phyloP scores from a whole-genome alignment of 345 rosid species.

The Microcos paniculata region DNA sequence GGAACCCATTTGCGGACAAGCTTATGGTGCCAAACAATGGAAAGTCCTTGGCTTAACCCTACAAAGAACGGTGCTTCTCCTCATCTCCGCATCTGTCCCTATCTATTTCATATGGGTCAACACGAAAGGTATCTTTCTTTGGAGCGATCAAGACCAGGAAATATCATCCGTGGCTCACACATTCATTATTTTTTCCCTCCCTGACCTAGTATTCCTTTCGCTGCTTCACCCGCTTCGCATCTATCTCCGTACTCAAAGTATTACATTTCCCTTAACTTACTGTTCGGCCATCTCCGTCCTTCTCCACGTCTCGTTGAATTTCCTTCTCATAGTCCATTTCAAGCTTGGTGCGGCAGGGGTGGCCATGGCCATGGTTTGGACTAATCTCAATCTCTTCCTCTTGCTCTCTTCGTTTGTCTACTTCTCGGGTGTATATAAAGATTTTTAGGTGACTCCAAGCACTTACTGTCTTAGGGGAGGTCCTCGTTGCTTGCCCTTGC shows the following conservation, averaged over 20 bases:
- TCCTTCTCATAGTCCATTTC: too few species aligned
- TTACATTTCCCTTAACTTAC: constrained; percentile 82
- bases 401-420: constrained; percentile 63
- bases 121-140: too few species aligned
- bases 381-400: constrained; percentile 79
- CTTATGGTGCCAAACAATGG: too few species aligned
- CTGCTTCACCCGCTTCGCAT: constrained; percentile 89
- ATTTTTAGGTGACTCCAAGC: constrained; percentile 82
- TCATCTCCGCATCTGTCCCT: constrained; percentile 76
- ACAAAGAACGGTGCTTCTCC: constrained; percentile 91
- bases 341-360: too few species aligned
- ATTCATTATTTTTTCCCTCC: too few species aligned
- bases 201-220: too few species aligned
- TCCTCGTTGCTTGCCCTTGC: constrained; percentile 81
- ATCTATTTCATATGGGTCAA: constrained; percentile 81
- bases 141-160: too few species aligned
- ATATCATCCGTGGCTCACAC: too few species aligned
- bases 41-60: constrained; percentile 89
- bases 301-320: too few species aligned
- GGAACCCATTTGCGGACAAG: too few species aligned
- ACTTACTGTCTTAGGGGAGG: constrained; percentile 77
- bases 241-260: constrained; percentile 81
- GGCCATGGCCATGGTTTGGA: constrained; percentile 84
- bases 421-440: constrained; percentile 68
- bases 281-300: constrained; percentile 87